Conservation (phyloP, 2,329 filamentous ascomycete genomes). For the Penicillium thymicola region DNA sequence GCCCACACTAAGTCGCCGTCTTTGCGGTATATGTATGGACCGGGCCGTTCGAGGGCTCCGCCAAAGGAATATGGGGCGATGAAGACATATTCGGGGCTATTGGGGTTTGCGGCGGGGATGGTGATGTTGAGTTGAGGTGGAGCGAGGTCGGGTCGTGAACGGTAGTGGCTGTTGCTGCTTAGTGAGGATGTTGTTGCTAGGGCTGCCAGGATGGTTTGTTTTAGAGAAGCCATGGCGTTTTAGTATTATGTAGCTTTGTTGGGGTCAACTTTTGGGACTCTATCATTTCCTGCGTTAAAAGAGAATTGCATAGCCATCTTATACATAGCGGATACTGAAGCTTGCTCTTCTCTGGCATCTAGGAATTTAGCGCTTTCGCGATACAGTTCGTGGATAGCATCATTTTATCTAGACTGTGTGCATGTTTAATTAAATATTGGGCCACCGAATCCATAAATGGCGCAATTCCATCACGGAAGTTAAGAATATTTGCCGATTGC, state of each 20-base stretch:
- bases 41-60: conserved; percentile 45
- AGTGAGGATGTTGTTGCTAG: background rate
- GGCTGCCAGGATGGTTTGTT: background rate
- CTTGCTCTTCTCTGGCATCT: background rate
- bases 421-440: background rate
- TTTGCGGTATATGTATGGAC: conserved; percentile 52
- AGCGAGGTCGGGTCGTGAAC: background rate
- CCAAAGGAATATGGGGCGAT: conserved; percentile 25
- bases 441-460: background rate
- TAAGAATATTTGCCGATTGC: background rate
- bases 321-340: background rate
- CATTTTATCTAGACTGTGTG: background rate
- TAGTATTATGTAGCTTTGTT: background rate
- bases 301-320: background rate
- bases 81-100: conserved; percentile 31
- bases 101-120: conserved; percentile 22
- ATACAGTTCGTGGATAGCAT: background rate
- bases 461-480: background rate
- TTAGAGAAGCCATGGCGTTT: background rate
- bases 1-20: conserved; percentile 55
- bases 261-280: background rate
- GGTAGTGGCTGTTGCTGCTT: background rate
- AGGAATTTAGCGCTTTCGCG: background rate
- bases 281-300: no score
- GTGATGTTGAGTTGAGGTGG: conserved; percentile 24